Evolutionary conservation across 768 basidiomycete genomes (phyloP).

Genomic region (Psilocybe cubensis): DNA sequence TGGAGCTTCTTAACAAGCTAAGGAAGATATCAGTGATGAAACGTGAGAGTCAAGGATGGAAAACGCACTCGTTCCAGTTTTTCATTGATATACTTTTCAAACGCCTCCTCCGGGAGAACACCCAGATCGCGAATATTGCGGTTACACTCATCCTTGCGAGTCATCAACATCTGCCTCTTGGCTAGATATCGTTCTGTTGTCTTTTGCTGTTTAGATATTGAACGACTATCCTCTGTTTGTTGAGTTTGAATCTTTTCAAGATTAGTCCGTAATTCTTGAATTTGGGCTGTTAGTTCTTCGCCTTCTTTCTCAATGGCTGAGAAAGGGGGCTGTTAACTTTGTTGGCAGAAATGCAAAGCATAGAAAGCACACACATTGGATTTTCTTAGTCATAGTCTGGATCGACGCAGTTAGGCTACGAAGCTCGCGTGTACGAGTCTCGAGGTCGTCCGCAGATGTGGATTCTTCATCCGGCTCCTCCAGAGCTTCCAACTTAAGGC

Average conservation of each 20-base stretch:
- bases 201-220: constrained; percentile 92
- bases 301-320: constrained; percentile 73
- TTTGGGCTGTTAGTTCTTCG: constrained; percentile 60
- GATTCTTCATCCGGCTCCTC: constrained; percentile 64
- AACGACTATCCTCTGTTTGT: constrained; percentile 85
- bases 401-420: constrained; percentile 69
- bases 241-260: constrained; percentile 81
- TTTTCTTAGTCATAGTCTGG: constrained; percentile 59
- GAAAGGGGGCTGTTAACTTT: neutral
- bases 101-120: constrained; percentile 96
- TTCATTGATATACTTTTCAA: constrained; percentile 89
- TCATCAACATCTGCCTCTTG: constrained; percentile 84
- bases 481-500: constrained; percentile 74
- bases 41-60: neutral
- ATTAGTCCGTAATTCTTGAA: constrained; percentile 67
- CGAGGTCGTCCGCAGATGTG: constrained; percentile 67
- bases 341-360: neutral
- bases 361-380: constrained; percentile 51
- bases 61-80: constrained; percentile 81
- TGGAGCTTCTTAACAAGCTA: constrained; percentile 95
- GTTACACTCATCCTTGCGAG: constrained; percentile 92
- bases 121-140: constrained; percentile 96
- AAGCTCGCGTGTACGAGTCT: constrained; percentile 71
- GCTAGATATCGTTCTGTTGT: constrained; percentile 93
- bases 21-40: neutral